Percentiles rank a stretch among this genome's conserved stretches.
Evolutionary conservation across 148 eudicot species (phyloP).

Genomic region (Salicornia ramosissima): DNA sequence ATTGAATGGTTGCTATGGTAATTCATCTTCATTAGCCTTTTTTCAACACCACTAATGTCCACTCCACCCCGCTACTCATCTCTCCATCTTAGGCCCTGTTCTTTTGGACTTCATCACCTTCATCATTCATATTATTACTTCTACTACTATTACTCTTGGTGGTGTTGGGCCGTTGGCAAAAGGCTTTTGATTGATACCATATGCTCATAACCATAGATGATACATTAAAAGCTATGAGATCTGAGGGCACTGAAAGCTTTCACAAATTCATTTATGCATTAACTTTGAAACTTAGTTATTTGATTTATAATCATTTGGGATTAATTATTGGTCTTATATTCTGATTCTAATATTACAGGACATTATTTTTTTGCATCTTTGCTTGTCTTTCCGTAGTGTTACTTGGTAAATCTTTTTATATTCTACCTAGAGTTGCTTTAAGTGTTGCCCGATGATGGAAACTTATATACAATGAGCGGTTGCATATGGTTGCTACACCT

Average conservation of each 20-base stretch:
- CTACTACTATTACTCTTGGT: background rate
- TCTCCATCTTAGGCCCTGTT: no score
- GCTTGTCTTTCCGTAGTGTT: background rate
- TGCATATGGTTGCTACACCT: conserved; percentile 22
- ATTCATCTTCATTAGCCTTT: background rate
- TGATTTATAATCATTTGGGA: background rate
- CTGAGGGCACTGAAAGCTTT: no score
- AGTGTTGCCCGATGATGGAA: conserved; percentile 37
- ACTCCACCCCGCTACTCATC: background rate
- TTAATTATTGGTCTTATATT: background rate
- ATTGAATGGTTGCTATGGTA: conserved; percentile 23
- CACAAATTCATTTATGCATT: background rate
- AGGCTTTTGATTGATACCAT: conserved; percentile 12
- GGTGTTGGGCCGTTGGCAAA: conserved; percentile 20
- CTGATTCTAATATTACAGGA: background rate
- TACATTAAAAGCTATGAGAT: conserved; percentile 22
- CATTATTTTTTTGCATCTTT: background rate
- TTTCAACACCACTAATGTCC: background rate
- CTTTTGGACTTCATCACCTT: background rate
- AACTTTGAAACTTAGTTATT: background rate
- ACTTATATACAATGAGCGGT: conserved; percentile 30
- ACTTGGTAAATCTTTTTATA: background rate
- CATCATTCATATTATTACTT: background rate
- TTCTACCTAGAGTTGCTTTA: background rate
- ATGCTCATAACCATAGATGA: conserved; percentile 21